phyloP scores from a whole-genome alignment of 768 basidiomycete species.

The Hemileccinum impolitum region DNA sequence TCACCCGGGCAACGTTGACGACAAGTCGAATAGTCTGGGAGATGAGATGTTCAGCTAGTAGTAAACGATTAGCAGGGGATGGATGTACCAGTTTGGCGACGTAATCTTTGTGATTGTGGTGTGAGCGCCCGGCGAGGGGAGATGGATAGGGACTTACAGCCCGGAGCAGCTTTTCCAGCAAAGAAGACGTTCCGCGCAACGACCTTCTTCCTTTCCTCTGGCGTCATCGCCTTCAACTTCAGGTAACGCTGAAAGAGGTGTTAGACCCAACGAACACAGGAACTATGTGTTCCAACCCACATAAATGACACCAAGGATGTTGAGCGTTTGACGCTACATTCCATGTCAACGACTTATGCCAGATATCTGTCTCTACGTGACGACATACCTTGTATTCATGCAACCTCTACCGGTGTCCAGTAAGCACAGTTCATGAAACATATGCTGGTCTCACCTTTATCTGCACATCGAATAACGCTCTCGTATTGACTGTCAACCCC shows the following conservation, averaged over 20 bases:
- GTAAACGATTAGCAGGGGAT: background rate
- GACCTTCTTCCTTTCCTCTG: conserved; percentile 77
- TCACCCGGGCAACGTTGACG: conserved; percentile 76
- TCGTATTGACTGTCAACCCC: conserved; percentile 67
- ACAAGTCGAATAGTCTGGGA: conserved; percentile 85
- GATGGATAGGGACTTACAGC: conserved; percentile 49
- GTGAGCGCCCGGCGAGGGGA: conserved; percentile 5
- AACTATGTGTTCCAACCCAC: conserved; percentile 39
- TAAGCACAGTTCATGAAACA: background rate
- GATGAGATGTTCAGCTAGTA: background rate
- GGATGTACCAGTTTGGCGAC: conserved; percentile 78
- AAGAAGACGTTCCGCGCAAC: conserved; percentile 93
- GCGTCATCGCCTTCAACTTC: conserved; percentile 70
- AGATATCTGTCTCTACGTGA: background rate
- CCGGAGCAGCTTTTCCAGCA: conserved; percentile 96
- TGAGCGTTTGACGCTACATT: conserved; percentile 82
- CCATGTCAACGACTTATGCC: background rate
- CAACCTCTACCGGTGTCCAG: conserved; percentile 51
- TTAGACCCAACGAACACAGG: background rate
- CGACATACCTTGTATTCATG: conserved; percentile 83
- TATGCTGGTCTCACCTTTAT: conserved; percentile 53
- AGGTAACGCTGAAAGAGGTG: conserved; percentile 65
- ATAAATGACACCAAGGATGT: conserved; percentile 87
- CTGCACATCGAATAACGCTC: conserved; percentile 89
- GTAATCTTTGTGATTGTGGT: conserved; percentile 51